A percentile compares a stretch with the other conserved stretches of the same genome.
Conservation (phyloP, 371 early-diverging fungal genomes). For the Saksenaea vasiformis region DNA sequence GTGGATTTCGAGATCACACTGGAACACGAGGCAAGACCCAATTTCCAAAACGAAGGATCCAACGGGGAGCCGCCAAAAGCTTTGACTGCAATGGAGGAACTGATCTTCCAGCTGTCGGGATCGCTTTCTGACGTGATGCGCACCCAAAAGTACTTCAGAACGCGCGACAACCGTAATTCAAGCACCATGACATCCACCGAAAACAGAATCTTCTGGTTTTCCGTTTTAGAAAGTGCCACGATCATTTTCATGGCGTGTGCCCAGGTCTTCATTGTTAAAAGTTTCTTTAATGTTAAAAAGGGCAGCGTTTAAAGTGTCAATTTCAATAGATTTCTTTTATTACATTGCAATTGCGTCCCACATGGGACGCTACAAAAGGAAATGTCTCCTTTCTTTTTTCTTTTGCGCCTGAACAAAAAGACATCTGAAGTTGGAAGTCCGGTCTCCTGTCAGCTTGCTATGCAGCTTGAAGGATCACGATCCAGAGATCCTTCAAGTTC, state of each 20-base stretch:
- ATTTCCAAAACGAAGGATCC: constrained; percentile 12
- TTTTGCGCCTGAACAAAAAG: no score
- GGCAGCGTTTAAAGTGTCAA: constrained; percentile 52
- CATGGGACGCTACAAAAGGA: background rate
- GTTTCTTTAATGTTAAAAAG: constrained; percentile 71
- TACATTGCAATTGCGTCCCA: background rate
- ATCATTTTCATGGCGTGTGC: constrained; percentile 80
- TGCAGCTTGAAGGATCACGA: no score
- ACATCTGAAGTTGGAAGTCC: no score
- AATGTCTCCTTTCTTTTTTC: background rate
- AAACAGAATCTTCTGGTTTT: constrained; percentile 86
- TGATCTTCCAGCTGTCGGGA: constrained; percentile 53
- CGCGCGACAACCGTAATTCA: constrained; percentile 87
- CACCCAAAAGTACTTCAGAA: constrained; percentile 83
- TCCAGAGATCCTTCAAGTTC: no score
- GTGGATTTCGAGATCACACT: constrained; percentile 90
- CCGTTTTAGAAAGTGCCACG: constrained; percentile 68
- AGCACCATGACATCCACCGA: constrained; percentile 85
- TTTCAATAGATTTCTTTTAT: background rate
- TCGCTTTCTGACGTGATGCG: constrained; percentile 66
- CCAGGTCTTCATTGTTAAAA: constrained; percentile 85
- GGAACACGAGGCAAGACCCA: constrained; percentile 75
- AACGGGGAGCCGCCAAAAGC: constrained; percentile 45
- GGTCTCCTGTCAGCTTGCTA: no score
- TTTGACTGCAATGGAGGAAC: constrained; percentile 71